phyloP scores from a whole-genome alignment of 2,329 filamentous ascomycete genomes.

The Hypoxylon sp. region DNA sequence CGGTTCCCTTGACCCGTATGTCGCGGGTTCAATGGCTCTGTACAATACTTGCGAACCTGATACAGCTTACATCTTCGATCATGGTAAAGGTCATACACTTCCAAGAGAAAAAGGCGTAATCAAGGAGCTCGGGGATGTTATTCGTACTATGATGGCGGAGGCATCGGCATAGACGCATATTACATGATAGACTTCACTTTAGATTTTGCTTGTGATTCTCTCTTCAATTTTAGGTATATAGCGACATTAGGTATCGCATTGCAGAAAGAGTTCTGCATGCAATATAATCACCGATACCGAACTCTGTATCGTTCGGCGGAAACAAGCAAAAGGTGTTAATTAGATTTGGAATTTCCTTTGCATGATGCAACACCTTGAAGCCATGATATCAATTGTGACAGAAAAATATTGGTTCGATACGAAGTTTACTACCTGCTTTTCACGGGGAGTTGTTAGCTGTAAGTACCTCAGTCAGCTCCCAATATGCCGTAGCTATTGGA shows the following conservation, averaged over 20 bases:
- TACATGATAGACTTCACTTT: slow-evolving; percentile 28
- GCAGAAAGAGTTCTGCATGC: slow-evolving; percentile 22
- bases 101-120: slow-evolving; percentile 67
- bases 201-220: slow-evolving; percentile 21
- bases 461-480: slow-evolving; percentile 2
- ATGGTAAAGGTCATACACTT: slow-evolving; percentile 75
- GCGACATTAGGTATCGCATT: slow-evolving; percentile 11
- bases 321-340: slow-evolving; percentile 1
- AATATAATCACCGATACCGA: slow-evolving; percentile 24
- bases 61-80: slow-evolving; percentile 73
- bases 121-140: slow-evolving; percentile 62
- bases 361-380: slow-evolving; percentile 33
- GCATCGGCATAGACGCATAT: slow-evolving; percentile 51
- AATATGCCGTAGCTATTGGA: slow-evolving; percentile 36
- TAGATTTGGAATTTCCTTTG: slow-evolving; percentile 39
- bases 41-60: slow-evolving; percentile 74
- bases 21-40: slow-evolving; percentile 72
- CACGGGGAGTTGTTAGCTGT: slow-evolving; percentile 25
- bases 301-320: background rate
- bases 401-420: slow-evolving; percentile 16
- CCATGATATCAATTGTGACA: slow-evolving; percentile 22
- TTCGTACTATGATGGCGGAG: slow-evolving; percentile 55
- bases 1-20: slow-evolving; percentile 71
- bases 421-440: slow-evolving; percentile 11
- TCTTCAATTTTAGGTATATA: slow-evolving; percentile 21